A percentile compares a stretch with the other conserved stretches of the same genome.
These are phyloP conservation scores for Croton setiger DNA, from an alignment of 441 rosid genomes.

Conservation along the genomic window DNA sequence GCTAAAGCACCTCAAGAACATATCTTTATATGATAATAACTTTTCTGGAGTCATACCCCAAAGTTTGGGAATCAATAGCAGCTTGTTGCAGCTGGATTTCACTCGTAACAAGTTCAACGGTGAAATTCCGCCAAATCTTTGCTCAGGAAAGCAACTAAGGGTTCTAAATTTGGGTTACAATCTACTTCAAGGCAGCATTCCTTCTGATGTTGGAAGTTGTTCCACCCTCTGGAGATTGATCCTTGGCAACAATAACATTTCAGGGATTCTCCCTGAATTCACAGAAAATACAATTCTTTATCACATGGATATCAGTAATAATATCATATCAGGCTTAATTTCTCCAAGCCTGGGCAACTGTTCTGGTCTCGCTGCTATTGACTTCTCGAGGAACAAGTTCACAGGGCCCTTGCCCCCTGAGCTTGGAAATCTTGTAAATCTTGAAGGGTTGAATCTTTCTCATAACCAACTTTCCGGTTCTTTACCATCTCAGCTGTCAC, in stretches of 20 bases:
- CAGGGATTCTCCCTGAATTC: constrained; percentile 56
- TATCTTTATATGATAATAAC: constrained; percentile 46
- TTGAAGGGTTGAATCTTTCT: constrained; percentile 49
- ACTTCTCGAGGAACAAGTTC: constrained; percentile 60
- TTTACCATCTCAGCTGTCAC: constrained; percentile 59
- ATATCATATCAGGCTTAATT: constrained; percentile 52
- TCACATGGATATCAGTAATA: constrained; percentile 44
- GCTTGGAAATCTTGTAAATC: constrained; percentile 48
- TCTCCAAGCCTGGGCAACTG: constrained; percentile 60
- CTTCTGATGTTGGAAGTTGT: constrained; percentile 52
- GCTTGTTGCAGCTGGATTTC: constrained; percentile 60
- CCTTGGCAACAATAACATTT: constrained; percentile 47
- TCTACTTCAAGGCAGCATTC: constrained; percentile 62
- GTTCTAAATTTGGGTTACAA: constrained; percentile 51
- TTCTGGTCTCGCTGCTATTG: constrained; percentile 37
- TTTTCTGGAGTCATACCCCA: constrained; percentile 60
- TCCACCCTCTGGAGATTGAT: constrained; percentile 54
- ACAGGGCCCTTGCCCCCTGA: constrained; percentile 53
- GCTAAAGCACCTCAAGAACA: constrained; percentile 48
- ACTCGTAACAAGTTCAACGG: constrained; percentile 56
- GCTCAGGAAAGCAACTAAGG: constrained; percentile 47
- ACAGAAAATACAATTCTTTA: constrained; percentile 36
- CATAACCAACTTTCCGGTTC: constrained; percentile 54
- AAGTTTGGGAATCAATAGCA: constrained; percentile 60
- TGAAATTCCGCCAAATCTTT: constrained; percentile 57